These are phyloP conservation scores for Lipomyces yamadae DNA, from an alignment of 805 yeast genomes.

Conservation along the genomic window DNA sequence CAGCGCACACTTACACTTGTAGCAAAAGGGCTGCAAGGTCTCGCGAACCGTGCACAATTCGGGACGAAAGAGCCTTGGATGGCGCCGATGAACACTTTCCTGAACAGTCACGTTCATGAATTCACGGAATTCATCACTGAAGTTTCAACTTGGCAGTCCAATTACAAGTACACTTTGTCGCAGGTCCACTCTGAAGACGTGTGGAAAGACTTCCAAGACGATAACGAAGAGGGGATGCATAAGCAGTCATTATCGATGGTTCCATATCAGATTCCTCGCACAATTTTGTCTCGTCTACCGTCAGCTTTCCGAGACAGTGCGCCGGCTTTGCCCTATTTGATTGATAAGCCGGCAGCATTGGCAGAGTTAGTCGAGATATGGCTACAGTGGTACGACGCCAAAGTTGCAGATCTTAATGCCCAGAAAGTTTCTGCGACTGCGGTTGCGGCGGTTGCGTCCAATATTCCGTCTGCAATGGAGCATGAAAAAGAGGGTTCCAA, in stretches of 20 bases:
- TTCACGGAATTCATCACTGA: slow-evolving; percentile 71
- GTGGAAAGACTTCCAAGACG: slow-evolving; percentile 19
- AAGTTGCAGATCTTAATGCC: slow-evolving; percentile 14
- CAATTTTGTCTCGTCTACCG: slow-evolving; percentile 30
- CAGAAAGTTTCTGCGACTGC: slow-evolving; percentile 19
- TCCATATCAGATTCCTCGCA: slow-evolving; percentile 28
- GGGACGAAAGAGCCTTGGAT: slow-evolving; percentile 86
- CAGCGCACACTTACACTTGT: slow-evolving; percentile 81
- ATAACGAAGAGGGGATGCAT: slow-evolving; percentile 21
- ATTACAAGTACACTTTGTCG: slow-evolving; percentile 22
- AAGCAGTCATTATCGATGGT: slow-evolving; percentile 22
- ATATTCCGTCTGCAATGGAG: slow-evolving; percentile 6
- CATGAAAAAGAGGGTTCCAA: slow-evolving; percentile 1
- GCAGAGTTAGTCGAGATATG: slow-evolving; percentile 44
- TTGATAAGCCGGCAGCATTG: slow-evolving; percentile 45
- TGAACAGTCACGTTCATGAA: slow-evolving; percentile 61
- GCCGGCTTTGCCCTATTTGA: slow-evolving; percentile 44
- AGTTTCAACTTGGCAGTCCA: slow-evolving; percentile 52
- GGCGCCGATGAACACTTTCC: slow-evolving; percentile 68
- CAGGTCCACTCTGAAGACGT: background rate
- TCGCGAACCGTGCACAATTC: slow-evolving; percentile 76
- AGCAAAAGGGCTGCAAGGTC: slow-evolving; percentile 76
- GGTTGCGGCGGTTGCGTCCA: background rate
- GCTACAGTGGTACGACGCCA: slow-evolving; percentile 34
- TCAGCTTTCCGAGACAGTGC: slow-evolving; percentile 27